Conservation (phyloP, 2,329 filamentous ascomycete genomes). For the Ceratocystis huliohia region DNA sequence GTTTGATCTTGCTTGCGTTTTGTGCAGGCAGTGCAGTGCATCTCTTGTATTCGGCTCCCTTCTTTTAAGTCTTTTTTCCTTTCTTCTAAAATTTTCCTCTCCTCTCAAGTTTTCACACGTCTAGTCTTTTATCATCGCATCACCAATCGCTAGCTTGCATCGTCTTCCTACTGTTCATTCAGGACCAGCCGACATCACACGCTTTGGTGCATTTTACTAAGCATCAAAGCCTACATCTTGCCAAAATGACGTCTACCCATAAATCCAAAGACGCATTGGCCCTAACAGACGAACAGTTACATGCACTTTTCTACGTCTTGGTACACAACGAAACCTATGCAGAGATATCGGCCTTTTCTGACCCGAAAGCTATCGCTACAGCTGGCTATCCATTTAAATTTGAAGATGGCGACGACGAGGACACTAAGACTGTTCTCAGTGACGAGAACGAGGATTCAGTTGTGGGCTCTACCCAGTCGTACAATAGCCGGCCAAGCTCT, state of each 20-base stretch:
- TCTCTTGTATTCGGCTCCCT: not conserved
- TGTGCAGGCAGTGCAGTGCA: not conserved
- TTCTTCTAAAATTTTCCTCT: not conserved
- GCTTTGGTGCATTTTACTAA: not conserved
- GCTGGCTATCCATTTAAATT: constrained; percentile 58
- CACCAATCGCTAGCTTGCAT: not conserved
- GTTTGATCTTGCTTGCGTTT: constrained; percentile 3
- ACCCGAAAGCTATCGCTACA: constrained; percentile 46
- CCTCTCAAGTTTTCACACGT: not conserved
- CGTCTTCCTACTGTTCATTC: not conserved
- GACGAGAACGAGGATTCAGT: not conserved
- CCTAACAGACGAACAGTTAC: constrained; percentile 33
- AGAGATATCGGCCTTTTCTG: constrained; percentile 62
- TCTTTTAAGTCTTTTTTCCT: not conserved
- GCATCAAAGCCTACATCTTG: not conserved
- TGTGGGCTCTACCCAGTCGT: constrained; percentile 23
- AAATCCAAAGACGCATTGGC: not conserved
- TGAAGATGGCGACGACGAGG: constrained; percentile 21
- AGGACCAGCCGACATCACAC: not conserved
- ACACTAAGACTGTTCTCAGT: constrained; percentile 21
- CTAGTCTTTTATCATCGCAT: not conserved
- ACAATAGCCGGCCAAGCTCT: constrained; percentile 14
- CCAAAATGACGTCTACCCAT: constrained; percentile 3
- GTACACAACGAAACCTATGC: constrained; percentile 47
- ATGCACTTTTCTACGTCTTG: constrained; percentile 47